Percentiles rank a stretch among this genome's conserved stretches.
Conservation (phyloP, 2,329 filamentous ascomycete genomes). For the Nemania serpens region DNA sequence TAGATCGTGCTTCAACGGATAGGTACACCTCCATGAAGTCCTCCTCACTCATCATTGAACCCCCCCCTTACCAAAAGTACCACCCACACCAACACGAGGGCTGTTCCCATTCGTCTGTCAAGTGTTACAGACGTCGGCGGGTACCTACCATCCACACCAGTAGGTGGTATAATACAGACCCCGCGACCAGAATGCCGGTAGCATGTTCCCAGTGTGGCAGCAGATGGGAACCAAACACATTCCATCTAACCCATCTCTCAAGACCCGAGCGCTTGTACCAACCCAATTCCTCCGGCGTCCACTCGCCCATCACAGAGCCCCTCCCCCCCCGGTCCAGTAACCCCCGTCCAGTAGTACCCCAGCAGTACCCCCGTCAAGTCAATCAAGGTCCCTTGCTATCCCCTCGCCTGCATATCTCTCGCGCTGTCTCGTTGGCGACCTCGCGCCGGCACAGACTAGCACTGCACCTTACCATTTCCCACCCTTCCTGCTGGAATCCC, state of each 20-base stretch:
- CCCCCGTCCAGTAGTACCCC: too few species aligned
- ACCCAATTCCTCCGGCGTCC: slow-evolving; percentile 24
- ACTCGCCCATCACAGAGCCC: slow-evolving; percentile 14
- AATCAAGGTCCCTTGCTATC: slow-evolving; percentile 9
- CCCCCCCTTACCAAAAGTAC: slow-evolving; percentile 8
- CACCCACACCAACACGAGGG: neutral
- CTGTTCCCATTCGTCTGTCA: slow-evolving; percentile 13
- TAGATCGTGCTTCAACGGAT: neutral
- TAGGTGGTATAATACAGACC: slow-evolving; percentile 20
- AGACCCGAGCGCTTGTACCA: slow-evolving; percentile 26
- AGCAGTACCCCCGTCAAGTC: slow-evolving; percentile 11
- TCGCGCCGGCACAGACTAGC: slow-evolving; percentile 36
- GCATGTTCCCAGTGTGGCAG: slow-evolving; percentile 23
- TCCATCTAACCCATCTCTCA: neutral
- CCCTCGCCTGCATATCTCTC: slow-evolving; percentile 19
- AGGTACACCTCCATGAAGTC: neutral
- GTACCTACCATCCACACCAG: neutral
- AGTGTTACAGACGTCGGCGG: slow-evolving; percentile 19
- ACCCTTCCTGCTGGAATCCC: slow-evolving; percentile 32
- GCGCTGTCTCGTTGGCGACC: slow-evolving; percentile 31
- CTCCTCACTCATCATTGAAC: too few species aligned
- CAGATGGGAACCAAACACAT: slow-evolving; percentile 18
- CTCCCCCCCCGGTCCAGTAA: too few species aligned
- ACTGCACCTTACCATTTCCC: slow-evolving; percentile 34
- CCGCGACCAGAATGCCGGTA: slow-evolving; percentile 31